These are phyloP conservation scores for Hymenoscyphus infarciens DNA, from an alignment of 2,329 filamentous ascomycete genomes.

Conservation along the genomic window DNA sequence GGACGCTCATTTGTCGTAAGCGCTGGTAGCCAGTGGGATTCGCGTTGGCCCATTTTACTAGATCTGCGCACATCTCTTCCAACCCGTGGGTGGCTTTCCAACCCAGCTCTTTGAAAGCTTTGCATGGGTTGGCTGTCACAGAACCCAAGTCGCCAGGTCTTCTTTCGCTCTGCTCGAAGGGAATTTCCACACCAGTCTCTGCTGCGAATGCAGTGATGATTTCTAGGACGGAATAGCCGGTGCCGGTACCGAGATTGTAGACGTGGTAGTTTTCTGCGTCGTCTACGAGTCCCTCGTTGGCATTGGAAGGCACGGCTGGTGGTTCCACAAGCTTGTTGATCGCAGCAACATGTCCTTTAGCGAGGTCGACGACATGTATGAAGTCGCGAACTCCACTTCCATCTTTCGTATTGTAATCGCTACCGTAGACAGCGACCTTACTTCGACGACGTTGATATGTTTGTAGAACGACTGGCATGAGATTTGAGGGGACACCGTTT, in stretches of 20 bases:
- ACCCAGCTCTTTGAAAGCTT: slow-evolving; percentile 39
- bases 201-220: slow-evolving; percentile 39
- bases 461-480: slow-evolving; percentile 60
- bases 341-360: slow-evolving; percentile 59
- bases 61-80: background rate
- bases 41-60: background rate
- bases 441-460: slow-evolving; percentile 52
- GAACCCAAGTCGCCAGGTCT: slow-evolving; percentile 41
- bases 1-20: background rate
- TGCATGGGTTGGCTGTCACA: slow-evolving; percentile 40
- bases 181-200: slow-evolving; percentile 37
- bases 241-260: slow-evolving; percentile 44
- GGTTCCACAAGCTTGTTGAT: slow-evolving; percentile 32
- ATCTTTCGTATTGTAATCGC: slow-evolving; percentile 60
- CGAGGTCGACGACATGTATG: slow-evolving; percentile 62
- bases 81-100: slow-evolving; percentile 33
- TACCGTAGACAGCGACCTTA: slow-evolving; percentile 56
- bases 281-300: slow-evolving; percentile 34
- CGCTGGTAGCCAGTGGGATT: background rate
- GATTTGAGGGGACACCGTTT: slow-evolving; percentile 56
- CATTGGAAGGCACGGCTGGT: background rate
- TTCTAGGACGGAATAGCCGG: slow-evolving; percentile 42
- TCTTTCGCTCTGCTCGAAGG: slow-evolving; percentile 35
- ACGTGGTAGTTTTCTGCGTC: slow-evolving; percentile 40
- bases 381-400: slow-evolving; percentile 64